These are phyloP conservation scores for Neurospora sublineolata DNA, from an alignment of 495 filamentous ascomycete genomes.

Conservation along the genomic window DNA sequence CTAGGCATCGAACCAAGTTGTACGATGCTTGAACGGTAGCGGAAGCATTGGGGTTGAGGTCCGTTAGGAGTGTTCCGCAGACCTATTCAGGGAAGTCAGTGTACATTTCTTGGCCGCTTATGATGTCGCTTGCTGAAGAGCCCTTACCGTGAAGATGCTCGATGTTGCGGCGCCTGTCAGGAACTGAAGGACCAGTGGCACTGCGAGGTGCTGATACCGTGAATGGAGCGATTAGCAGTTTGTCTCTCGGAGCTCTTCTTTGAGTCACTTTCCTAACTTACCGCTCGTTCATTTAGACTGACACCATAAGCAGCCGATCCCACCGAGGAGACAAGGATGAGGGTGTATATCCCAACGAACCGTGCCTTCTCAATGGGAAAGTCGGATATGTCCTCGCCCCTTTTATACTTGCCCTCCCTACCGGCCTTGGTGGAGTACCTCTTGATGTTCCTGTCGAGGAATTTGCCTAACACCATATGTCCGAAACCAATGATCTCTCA, in stretches of 20 bases:
- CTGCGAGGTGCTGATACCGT: slow-evolving; percentile 1
- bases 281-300: neutral
- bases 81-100: neutral
- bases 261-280: neutral
- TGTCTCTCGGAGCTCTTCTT: neutral
- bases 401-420: neutral
- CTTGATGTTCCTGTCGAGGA: neutral
- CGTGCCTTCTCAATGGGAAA: neutral
- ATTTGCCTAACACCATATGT: neutral
- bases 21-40: slow-evolving; percentile 9
- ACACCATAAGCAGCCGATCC: slow-evolving; percentile 1
- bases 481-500: neutral
- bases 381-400: neutral
- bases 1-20: slow-evolving; percentile 5
- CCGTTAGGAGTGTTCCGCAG: slow-evolving; percentile 15
- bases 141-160: slow-evolving; percentile 1
- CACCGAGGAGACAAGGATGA: neutral
- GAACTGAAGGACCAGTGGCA: slow-evolving; percentile 7
- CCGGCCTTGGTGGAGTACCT: neutral
- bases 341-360: neutral
- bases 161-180: slow-evolving; percentile 4
- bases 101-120: neutral
- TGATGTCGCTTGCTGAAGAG: neutral
- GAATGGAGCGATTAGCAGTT: neutral
- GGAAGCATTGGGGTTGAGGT: slow-evolving; percentile 15